Conservation (phyloP, 2,329 filamentous ascomycete species). For the Pochonia chlamydosporia region DNA sequence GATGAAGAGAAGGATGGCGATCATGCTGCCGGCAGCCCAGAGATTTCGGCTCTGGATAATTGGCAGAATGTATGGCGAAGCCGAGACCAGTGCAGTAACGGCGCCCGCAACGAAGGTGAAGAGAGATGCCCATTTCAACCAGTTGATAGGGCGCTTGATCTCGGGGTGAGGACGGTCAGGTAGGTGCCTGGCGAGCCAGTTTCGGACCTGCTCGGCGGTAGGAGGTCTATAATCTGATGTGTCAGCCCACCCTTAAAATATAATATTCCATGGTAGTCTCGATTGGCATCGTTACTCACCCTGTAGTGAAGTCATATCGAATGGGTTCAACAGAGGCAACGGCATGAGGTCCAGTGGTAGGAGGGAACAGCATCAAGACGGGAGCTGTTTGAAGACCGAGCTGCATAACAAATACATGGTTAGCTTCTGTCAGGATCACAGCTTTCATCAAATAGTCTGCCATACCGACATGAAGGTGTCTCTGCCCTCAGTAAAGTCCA, state of each 20-base stretch:
- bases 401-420: constrained; percentile 38
- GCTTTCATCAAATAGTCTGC: background rate
- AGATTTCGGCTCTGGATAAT: constrained; percentile 84
- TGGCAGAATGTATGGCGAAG: constrained; percentile 74
- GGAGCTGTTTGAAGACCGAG: constrained; percentile 91
- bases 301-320: constrained; percentile 78
- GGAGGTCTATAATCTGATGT: constrained; percentile 47
- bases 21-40: constrained; percentile 86
- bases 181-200: constrained; percentile 74
- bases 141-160: constrained; percentile 85
- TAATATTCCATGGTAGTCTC: background rate
- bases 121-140: constrained; percentile 63
- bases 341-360: constrained; percentile 76
- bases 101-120: constrained; percentile 64
- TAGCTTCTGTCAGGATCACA: background rate
- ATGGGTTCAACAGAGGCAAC: constrained; percentile 61
- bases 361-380: constrained; percentile 79
- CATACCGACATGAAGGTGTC: constrained; percentile 80
- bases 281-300: constrained; percentile 45
- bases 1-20: constrained; percentile 86
- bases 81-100: constrained; percentile 62
- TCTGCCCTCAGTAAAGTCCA: constrained; percentile 85
- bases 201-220: constrained; percentile 70
- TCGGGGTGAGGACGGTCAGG: constrained; percentile 70
- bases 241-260: background rate